Percentiles rank a stretch among this genome's conserved stretches.
Conservation (phyloP, 2,329 filamentous ascomycete genomes). For the Diaporthe aspalathi region DNA sequence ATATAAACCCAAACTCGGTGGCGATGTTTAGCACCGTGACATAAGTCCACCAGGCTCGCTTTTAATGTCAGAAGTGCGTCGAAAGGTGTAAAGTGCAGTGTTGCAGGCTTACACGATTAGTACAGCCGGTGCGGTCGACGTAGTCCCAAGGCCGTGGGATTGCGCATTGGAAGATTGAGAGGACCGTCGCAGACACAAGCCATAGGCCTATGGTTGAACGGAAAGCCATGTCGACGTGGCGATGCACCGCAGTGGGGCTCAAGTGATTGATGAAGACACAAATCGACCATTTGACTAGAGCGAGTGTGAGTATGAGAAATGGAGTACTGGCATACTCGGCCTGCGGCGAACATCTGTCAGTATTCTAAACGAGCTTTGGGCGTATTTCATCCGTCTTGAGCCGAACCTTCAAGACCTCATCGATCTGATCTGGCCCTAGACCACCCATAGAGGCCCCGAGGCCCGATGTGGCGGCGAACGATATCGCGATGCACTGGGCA, state of each 20-base stretch:
- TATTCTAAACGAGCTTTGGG: too few species aligned
- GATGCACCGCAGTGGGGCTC: constrained; percentile 4
- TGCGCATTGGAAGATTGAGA: constrained; percentile 18
- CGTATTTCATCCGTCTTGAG: too few species aligned
- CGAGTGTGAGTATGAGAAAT: constrained; percentile 5
- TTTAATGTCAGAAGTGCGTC: background rate
- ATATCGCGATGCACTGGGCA: constrained; percentile 17
- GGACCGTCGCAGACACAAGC: background rate
- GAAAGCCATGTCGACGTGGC: constrained; percentile 10
- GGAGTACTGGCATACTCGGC: constrained; percentile 21
- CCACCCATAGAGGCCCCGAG: background rate
- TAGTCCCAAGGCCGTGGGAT: constrained; percentile 11
- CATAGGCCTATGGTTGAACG: constrained; percentile 11
- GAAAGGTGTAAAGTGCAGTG: background rate
- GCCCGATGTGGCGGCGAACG: constrained; percentile 3
- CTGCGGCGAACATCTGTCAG: background rate
- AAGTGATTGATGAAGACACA: constrained; percentile 28
- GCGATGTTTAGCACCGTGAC: background rate
- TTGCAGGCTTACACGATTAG: background rate
- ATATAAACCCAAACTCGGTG: constrained; percentile 16
- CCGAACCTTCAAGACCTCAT: constrained; percentile 1
- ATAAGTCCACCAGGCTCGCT: constrained; percentile 22
- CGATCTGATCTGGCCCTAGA: background rate
- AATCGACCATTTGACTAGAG: constrained; percentile 26
- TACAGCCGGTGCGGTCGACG: background rate